These are phyloP conservation scores for Trichaptum fuscoviolaceum DNA, from an alignment of 768 basidiomycete genomes.

Conservation along the genomic window DNA sequence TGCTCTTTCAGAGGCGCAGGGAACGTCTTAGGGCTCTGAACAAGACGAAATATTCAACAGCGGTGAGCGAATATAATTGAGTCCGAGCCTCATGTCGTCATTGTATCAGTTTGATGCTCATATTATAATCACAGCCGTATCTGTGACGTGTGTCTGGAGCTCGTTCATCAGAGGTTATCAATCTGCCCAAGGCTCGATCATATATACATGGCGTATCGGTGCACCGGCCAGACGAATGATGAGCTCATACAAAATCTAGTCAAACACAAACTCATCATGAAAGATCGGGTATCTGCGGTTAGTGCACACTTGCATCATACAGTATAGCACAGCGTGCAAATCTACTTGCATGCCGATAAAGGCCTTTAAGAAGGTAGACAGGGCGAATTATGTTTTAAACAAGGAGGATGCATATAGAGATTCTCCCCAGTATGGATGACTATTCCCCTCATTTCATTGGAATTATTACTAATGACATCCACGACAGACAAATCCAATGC, in stretches of 20 bases:
- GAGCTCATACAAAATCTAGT: constrained; percentile 72
- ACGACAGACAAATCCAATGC: constrained; percentile 61
- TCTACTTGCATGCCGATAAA: constrained; percentile 13
- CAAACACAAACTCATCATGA: constrained; percentile 46
- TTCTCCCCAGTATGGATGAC: constrained; percentile 56
- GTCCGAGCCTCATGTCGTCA: too few species aligned
- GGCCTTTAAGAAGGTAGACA: constrained; percentile 44
- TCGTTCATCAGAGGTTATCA: neutral
- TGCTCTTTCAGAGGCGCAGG: too few species aligned
- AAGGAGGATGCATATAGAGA: constrained; percentile 62
- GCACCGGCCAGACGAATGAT: constrained; percentile 60
- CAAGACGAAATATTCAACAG: too few species aligned
- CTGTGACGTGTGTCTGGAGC: neutral
- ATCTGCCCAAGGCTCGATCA: neutral
- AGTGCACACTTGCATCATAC: constrained; percentile 16
- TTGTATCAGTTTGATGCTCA: too few species aligned
- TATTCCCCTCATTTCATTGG: neutral
- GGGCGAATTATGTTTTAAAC: constrained; percentile 39
- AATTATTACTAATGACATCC: neutral
- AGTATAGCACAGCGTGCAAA: neutral
- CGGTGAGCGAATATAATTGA: too few species aligned
- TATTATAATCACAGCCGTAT: too few species aligned
- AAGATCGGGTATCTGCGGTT: constrained; percentile 52
- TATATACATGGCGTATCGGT: constrained; percentile 73
- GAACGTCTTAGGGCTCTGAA: too few species aligned